Conservation (phyloP, 306 rosid species). For the Oxytropis ochrocephala region DNA sequence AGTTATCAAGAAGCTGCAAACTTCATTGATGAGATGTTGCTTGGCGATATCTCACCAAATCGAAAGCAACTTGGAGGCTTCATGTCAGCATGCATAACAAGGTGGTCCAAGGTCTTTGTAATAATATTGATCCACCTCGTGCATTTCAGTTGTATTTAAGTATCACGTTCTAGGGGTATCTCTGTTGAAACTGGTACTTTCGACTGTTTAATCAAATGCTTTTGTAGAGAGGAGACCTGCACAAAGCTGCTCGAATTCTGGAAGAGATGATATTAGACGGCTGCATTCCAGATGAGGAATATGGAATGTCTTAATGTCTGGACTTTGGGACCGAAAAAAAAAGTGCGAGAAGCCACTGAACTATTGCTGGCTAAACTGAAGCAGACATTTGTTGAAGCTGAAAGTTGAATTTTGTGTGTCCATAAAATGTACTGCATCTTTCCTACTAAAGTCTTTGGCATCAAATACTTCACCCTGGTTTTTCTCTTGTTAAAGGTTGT, state of each 20-base stretch:
- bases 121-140: conserved; percentile 31
- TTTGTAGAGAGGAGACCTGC: conserved; percentile 59
- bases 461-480: not conserved
- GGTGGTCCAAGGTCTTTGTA: conserved; percentile 71
- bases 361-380: conserved; percentile 46
- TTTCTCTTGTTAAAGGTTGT: not conserved
- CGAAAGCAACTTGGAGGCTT: conserved; percentile 70
- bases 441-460: conserved; percentile 8
- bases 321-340: conserved; percentile 64
- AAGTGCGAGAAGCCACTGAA: conserved; percentile 61
- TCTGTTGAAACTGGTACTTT: conserved; percentile 47
- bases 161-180: conserved; percentile 67
- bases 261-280: conserved; percentile 81
- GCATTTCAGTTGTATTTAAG: conserved; percentile 80
- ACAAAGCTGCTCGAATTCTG: conserved; percentile 62
- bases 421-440: not conserved
- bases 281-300: conserved; percentile 54
- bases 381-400: conserved; percentile 29
- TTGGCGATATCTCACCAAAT: conserved; percentile 55
- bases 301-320: conserved; percentile 57
- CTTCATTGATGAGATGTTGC: conserved; percentile 87
- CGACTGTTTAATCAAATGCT: conserved; percentile 42
- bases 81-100: conserved; percentile 64
- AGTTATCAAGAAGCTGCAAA: conserved; percentile 79
- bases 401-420: conserved; percentile 19